Conservation (phyloP, 2,329 filamentous ascomycete species). For the Akanthomyces dipterigenus region DNA sequence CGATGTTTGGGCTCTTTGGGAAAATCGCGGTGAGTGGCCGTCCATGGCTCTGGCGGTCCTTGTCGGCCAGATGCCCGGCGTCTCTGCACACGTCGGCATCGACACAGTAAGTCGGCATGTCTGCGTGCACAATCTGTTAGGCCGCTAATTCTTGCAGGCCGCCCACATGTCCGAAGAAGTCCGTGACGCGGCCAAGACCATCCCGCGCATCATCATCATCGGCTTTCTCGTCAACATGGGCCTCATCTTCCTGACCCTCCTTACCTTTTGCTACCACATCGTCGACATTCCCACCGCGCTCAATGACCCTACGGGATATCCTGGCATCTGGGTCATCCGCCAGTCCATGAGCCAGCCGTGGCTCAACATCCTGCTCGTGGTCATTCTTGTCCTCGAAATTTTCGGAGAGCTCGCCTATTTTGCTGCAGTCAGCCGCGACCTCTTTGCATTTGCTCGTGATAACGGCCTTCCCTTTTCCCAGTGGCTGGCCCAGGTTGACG, state of each 20-base stretch:
- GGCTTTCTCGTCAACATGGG: not conserved
- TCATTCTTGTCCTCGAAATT: not conserved
- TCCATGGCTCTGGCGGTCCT: constrained; percentile 10
- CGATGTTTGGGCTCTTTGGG: constrained; percentile 14
- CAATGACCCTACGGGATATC: constrained; percentile 3
- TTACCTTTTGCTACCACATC: constrained; percentile 13
- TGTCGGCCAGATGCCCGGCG: constrained; percentile 14
- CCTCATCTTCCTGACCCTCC: constrained; percentile 1
- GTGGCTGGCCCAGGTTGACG: constrained; percentile 11
- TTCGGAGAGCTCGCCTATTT: constrained; percentile 7
- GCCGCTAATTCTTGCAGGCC: not conserved
- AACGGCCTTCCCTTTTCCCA: constrained; percentile 7
- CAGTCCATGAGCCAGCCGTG: constrained; percentile 8
- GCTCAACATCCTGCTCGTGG: constrained; percentile 2
- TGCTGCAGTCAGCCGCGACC: constrained; percentile 9
- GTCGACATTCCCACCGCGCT: constrained; percentile 6
- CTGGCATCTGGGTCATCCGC: constrained; percentile 11
- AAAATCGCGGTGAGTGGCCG: constrained; percentile 14
- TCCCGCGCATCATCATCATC: constrained; percentile 13
- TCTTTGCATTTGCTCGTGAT: constrained; percentile 12
- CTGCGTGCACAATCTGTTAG: not conserved
- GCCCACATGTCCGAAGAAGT: constrained; percentile 16
- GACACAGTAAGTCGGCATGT: constrained; percentile 9
- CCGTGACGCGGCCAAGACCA: constrained; percentile 13
- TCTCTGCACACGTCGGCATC: constrained; percentile 12